Evolutionary conservation across 2,329 filamentous ascomycete species (phyloP).

Genomic region (Fusarium longipes): DNA sequence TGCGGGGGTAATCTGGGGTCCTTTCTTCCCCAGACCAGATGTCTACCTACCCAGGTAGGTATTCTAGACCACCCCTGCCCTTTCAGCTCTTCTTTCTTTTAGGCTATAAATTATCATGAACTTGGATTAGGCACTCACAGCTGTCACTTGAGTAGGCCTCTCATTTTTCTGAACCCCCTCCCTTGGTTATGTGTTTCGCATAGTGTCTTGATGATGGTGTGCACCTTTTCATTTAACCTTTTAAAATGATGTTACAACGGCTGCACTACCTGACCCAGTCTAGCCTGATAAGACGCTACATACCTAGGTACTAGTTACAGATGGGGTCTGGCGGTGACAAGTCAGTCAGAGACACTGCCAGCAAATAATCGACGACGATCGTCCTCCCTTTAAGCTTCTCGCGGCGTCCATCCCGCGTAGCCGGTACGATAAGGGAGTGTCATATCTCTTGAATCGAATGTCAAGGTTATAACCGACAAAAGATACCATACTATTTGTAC

Average conservation of each 20-base stretch:
- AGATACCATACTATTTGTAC: not conserved
- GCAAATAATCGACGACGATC: constrained; percentile 19
- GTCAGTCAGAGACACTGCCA: not conserved
- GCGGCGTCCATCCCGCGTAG: constrained; percentile 42
- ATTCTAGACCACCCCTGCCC: not conserved
- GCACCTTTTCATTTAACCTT: constrained; percentile 17
- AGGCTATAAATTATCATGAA: constrained; percentile 10
- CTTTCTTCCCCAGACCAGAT: not conserved
- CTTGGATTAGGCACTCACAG: not conserved
- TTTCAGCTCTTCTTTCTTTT: constrained; percentile 20
- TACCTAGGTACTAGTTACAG: not conserved
- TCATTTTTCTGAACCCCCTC: not conserved
- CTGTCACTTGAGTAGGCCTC: not conserved
- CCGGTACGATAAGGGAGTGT: constrained; percentile 19
- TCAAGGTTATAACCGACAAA: not conserved
- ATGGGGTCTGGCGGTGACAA: not conserved
- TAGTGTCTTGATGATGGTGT: constrained; percentile 4
- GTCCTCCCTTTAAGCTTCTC: constrained; percentile 6
- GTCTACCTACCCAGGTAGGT: too few species aligned
- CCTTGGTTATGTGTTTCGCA: constrained; percentile 6
- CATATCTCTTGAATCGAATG: not conserved
- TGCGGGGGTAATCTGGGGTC: not conserved
- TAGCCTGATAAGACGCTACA: constrained; percentile 7
- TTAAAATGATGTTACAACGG: constrained; percentile 14
- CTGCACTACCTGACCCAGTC: not conserved